A percentile compares a stretch with the other conserved stretches of the same genome.
Conservation (phyloP, 345 rosid species). For the Rhodamnia argentea region DNA sequence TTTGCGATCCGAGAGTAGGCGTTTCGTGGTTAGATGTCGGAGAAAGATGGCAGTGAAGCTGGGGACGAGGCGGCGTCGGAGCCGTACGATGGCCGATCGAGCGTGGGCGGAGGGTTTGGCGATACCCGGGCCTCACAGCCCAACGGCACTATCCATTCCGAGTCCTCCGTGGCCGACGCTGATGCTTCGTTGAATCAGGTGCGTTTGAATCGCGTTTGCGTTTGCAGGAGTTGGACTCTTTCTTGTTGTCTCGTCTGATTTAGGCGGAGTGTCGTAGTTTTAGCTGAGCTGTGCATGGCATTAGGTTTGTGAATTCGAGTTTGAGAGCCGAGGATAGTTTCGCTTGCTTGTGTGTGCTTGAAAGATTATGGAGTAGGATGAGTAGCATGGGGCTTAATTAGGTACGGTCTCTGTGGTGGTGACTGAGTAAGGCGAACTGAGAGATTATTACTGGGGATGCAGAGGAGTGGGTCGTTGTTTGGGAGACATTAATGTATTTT, state of each 20-base stretch:
- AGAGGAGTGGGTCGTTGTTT: neutral
- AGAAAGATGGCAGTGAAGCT: neutral
- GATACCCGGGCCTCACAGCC: neutral
- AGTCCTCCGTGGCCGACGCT: neutral
- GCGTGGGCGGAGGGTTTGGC: neutral
- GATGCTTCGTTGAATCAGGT: slow-evolving; percentile 1
- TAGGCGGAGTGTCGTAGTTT: neutral
- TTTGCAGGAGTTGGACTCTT: neutral
- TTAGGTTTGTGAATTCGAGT: neutral
- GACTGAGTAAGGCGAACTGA: neutral
- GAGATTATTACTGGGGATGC: neutral
- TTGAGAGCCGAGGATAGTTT: neutral
- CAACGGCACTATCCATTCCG: neutral
- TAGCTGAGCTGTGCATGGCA: neutral
- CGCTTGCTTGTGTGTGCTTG: neutral
- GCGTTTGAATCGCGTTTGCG: neutral
- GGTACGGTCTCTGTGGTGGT: neutral
- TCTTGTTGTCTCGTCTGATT: neutral
- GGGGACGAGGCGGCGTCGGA: neutral
- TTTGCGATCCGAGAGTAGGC: neutral
- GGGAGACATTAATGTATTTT: neutral
- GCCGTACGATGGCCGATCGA: neutral
- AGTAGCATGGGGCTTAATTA: neutral
- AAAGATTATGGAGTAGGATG: neutral
- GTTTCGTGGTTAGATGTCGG: neutral